Conservation (phyloP, 441 rosid species). For the Adansonia madagascariensis region DNA sequence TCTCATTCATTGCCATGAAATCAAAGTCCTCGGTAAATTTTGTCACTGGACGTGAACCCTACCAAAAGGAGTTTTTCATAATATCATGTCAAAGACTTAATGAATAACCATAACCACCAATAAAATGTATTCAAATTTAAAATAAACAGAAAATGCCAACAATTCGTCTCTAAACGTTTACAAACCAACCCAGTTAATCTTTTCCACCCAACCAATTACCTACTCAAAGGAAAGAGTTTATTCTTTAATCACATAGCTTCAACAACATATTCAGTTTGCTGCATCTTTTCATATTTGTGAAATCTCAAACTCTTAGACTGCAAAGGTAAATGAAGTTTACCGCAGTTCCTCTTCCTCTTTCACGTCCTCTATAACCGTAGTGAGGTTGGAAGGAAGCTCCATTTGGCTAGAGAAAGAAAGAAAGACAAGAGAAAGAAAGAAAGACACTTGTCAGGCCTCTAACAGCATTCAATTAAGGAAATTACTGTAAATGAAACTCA, state of each 20-base stretch:
- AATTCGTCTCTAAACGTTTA: neutral
- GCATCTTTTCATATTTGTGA: neutral
- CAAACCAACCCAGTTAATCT: neutral
- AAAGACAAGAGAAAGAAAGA: conserved; percentile 18
- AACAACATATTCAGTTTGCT: neutral
- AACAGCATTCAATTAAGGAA: conserved; percentile 23
- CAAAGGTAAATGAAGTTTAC: conserved; percentile 38
- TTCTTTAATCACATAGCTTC: neutral
- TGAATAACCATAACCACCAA: neutral
- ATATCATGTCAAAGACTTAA: neutral
- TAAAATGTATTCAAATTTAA: neutral
- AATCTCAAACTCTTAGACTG: neutral
- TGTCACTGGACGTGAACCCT: conserved; percentile 65
- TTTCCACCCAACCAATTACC: neutral
- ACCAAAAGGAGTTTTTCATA: conserved; percentile 29
- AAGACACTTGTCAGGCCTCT: conserved; percentile 22
- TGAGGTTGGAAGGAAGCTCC: conserved; percentile 59
- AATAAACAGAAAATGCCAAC: conserved; percentile 6
- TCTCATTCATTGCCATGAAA: conserved; percentile 89
- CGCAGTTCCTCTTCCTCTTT: conserved; percentile 84
- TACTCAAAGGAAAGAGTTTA: neutral
- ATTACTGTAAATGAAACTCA: neutral
- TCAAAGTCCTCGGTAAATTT: conserved; percentile 88
- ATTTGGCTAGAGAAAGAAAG: conserved; percentile 46
- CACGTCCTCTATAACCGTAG: conserved; percentile 70